phyloP scores from a whole-genome alignment of 73 alveolate species.

The Paramecium primaurelia region DNA sequence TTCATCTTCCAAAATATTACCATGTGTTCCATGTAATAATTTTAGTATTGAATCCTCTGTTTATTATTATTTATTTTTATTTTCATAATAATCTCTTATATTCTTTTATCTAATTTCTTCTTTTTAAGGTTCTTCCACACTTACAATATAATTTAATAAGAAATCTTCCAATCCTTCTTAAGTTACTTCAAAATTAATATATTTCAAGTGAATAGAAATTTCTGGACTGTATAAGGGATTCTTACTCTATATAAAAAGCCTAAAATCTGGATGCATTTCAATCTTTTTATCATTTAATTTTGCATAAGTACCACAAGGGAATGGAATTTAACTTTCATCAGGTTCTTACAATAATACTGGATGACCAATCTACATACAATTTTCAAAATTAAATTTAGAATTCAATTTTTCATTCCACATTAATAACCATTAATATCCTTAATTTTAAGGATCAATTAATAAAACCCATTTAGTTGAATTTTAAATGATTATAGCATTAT shows the following conservation, averaged over 20 bases:
- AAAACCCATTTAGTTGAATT: constrained; percentile 98
- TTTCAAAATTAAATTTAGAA: constrained; percentile 81
- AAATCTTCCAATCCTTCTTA: constrained; percentile 93
- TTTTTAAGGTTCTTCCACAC: constrained; percentile 64
- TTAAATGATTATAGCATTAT: constrained; percentile 98
- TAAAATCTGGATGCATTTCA: constrained; percentile 85
- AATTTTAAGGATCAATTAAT: constrained; percentile 99
- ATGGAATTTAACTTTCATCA: constrained; percentile 63
- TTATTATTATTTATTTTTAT: constrained; percentile 26
- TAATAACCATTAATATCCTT: constrained; percentile 97
- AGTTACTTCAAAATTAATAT: constrained; percentile 98
- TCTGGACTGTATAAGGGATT: constrained; percentile 99
- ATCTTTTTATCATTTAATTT: constrained; percentile 72
- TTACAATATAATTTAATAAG: constrained; percentile 54
- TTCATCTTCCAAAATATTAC: constrained; percentile 83
- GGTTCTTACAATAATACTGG: constrained; percentile 89
- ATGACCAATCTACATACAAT: constrained; percentile 82
- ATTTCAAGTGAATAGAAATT: constrained; percentile 94
- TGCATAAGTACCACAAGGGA: constrained; percentile 59
- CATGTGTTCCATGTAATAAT: constrained; percentile 56
- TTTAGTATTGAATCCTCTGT: constrained; percentile 60
- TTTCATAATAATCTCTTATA: constrained; percentile 65
- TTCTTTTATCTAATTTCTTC: constrained; percentile 67
- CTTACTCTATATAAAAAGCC: constrained; percentile 96
- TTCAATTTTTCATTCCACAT: constrained; percentile 70